Evolutionary conservation across 495 filamentous ascomycete species (phyloP).

Genomic region (Aspergillus kassunensis): DNA sequence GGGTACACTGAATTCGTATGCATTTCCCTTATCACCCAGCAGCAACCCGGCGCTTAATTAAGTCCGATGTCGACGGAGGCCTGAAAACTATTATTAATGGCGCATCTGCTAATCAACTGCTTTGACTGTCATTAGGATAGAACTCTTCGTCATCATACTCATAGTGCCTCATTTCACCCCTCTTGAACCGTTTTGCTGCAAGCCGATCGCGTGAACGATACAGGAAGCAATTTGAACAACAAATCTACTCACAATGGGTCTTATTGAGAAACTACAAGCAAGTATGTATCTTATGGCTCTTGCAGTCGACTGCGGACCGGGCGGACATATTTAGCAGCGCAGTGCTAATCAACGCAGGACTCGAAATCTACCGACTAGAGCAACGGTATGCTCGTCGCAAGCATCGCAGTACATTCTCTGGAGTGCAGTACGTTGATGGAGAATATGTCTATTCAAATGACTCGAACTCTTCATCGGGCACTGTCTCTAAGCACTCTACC

Average conservation of each 20-base stretch:
- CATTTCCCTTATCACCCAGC: neutral
- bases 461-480: constrained; percentile 36
- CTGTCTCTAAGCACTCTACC: constrained; percentile 42
- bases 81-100: neutral
- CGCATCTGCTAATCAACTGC: constrained; percentile 1
- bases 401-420: constrained; percentile 80
- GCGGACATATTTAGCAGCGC: neutral
- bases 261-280: constrained; percentile 55
- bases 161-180: neutral
- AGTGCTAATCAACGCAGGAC: constrained; percentile 39
- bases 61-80: neutral
- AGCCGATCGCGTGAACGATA: neutral
- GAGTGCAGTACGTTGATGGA: constrained; percentile 85
- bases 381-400: constrained; percentile 86
- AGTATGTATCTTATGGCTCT: constrained; percentile 31
- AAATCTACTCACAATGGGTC: constrained; percentile 39
- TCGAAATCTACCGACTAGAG: constrained; percentile 89
- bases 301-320: neutral
- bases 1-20: neutral
- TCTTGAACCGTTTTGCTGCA: neutral
- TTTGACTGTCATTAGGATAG: neutral
- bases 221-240: no score
- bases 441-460: constrained; percentile 71
- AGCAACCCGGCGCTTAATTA: no score
- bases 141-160: neutral